phyloP scores from a whole-genome alignment of 2,329 filamentous ascomycete genomes.

The Sphaceloma murrayae region DNA sequence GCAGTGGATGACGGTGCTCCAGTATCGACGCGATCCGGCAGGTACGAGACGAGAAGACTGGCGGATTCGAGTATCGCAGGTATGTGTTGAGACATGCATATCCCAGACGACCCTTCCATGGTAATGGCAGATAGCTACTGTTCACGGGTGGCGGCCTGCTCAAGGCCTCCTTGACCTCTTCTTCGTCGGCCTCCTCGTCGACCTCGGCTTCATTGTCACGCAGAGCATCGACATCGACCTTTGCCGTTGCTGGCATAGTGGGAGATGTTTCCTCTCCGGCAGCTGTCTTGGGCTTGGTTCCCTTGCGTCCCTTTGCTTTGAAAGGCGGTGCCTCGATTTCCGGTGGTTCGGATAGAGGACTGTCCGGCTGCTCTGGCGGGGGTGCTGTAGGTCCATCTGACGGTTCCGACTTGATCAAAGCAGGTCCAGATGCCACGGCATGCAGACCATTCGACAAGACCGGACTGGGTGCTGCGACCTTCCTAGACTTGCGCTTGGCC shows the following conservation, averaged over 20 bases:
- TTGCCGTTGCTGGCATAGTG: constrained; percentile 22
- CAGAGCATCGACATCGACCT: constrained; percentile 20
- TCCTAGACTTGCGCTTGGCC: constrained; percentile 20
- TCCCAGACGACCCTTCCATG: constrained; percentile 81
- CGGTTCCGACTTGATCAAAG: constrained; percentile 22
- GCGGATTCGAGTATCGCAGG: constrained; percentile 66
- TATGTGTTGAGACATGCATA: constrained; percentile 95
- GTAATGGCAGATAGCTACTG: constrained; percentile 71
- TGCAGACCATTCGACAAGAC: constrained; percentile 34
- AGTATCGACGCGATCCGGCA: constrained; percentile 85
- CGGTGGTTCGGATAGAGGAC: constrained; percentile 30
- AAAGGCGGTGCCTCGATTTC: constrained; percentile 26
- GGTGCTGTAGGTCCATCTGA: constrained; percentile 24
- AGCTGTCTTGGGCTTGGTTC: constrained; percentile 19
- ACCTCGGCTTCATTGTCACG: constrained; percentile 47
- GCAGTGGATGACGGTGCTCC: constrained; percentile 74
- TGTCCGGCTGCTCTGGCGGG: constrained; percentile 25
- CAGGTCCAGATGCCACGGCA: constrained; percentile 26
- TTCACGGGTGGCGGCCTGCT: constrained; percentile 67
- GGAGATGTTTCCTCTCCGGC: constrained; percentile 19
- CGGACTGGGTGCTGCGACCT: constrained; percentile 34
- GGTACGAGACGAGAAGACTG: constrained; percentile 83
- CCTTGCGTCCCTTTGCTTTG: constrained; percentile 19
- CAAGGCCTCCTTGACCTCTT: constrained; percentile 49
- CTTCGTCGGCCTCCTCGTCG: constrained; percentile 43